phyloP scores from a whole-genome alignment of 2,329 filamentous ascomycete species.

The Colletotrichum acutatum region DNA sequence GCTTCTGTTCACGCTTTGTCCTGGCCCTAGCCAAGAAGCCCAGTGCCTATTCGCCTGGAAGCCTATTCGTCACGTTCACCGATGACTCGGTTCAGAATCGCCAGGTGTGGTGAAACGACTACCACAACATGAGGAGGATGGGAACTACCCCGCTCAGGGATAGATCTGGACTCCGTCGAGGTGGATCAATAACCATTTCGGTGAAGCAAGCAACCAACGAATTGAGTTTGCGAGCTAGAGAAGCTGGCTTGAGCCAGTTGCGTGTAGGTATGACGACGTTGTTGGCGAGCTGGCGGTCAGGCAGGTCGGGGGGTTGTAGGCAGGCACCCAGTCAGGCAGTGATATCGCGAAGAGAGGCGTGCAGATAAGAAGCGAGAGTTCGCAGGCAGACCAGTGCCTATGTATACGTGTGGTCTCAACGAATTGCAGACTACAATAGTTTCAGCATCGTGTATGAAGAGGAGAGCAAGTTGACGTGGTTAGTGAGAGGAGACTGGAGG shows the following conservation, averaged over 20 bases:
- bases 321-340: not conserved
- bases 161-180: not conserved
- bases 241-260: not conserved
- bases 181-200: not conserved
- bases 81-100: slow-evolving; percentile 10
- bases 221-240: not conserved
- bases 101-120: not conserved
- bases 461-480: not conserved
- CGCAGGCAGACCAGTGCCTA: not conserved
- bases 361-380: not conserved
- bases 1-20: not conserved
- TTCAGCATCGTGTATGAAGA: not conserved
- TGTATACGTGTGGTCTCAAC: not conserved
- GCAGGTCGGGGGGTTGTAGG: not conserved
- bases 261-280: not conserved
- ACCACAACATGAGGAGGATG: not conserved
- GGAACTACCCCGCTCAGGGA: slow-evolving; percentile 11
- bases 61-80: slow-evolving; percentile 9
- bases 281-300: not conserved
- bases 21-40: slow-evolving; percentile 6
- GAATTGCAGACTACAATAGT: too few species aligned
- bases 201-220: not conserved
- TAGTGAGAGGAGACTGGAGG: not conserved
- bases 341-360: not conserved
- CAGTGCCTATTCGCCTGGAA: not conserved